phyloP scores from a whole-genome alignment of 1,284 basidiomycete species.

The Moesziomyces parantarcticus region DNA sequence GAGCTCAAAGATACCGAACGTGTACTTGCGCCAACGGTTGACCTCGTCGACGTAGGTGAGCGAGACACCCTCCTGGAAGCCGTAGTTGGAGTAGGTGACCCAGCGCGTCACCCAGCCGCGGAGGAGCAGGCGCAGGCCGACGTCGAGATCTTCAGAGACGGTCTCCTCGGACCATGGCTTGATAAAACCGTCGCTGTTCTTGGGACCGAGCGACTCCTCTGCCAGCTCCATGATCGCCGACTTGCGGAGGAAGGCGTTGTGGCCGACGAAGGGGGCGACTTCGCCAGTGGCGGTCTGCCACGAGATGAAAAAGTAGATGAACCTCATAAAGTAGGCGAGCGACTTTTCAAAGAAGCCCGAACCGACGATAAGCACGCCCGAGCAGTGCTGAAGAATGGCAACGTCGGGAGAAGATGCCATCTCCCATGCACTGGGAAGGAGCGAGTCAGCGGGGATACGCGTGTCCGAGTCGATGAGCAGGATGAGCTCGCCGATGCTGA shows the following conservation, averaged over 20 bases:
- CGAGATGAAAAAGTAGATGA: conserved; percentile 56
- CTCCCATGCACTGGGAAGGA: conserved; percentile 84
- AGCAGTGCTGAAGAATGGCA: conserved; percentile 84
- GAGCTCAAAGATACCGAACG: conserved; percentile 74
- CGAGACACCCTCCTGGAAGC: conserved; percentile 86
- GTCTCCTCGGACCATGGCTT: conserved; percentile 85
- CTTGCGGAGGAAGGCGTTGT: conserved; percentile 88
- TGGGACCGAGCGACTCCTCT: conserved; percentile 74
- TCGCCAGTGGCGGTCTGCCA: conserved; percentile 69
- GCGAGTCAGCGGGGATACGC: conserved; percentile 85
- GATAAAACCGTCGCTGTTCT: conserved; percentile 75
- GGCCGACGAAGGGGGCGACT: conserved; percentile 81
- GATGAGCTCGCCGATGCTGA: conserved; percentile 57
- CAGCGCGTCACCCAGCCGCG: conserved; percentile 79
- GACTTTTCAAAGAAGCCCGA: conserved; percentile 87
- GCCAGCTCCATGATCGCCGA: conserved; percentile 82
- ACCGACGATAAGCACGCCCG: conserved; percentile 83
- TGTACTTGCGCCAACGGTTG: conserved; percentile 87
- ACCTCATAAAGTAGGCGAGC: conserved; percentile 76
- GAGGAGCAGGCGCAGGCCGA: conserved; percentile 72
- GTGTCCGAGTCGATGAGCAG: conserved; percentile 77
- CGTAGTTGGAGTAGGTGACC: conserved; percentile 82
- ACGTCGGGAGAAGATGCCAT: conserved; percentile 79
- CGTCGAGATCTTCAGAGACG: conserved; percentile 84
- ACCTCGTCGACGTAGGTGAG: conserved; percentile 79